Evolutionary conservation across 192 early-diverging fungal species (phyloP).

Genomic region (Funneliformis mosseae): DNA sequence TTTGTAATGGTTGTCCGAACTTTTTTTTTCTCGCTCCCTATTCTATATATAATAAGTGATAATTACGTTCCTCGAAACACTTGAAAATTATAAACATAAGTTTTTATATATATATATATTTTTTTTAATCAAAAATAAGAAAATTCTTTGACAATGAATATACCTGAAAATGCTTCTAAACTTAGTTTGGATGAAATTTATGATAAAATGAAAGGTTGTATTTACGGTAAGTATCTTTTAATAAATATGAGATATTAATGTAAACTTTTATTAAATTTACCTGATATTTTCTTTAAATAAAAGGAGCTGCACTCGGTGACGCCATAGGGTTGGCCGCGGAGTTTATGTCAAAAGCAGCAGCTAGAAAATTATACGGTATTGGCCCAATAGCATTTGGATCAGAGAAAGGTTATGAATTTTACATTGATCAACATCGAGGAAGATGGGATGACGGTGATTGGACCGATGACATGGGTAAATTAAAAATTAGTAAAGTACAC

Average conservation of each 20-base stretch:
- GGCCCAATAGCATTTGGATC: constrained; percentile 63
- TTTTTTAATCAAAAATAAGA: background rate
- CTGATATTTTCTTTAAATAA: background rate
- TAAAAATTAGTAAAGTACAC: background rate
- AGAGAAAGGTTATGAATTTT: constrained; percentile 47
- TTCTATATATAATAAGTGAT: no score
- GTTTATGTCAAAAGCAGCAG: constrained; percentile 52
- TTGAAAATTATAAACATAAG: no score
- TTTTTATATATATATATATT: background rate
- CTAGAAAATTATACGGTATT: constrained; percentile 50
- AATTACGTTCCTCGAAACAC: no score
- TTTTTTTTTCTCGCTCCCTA: no score
- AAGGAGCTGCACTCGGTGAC: constrained; percentile 65
- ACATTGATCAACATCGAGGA: constrained; percentile 44
- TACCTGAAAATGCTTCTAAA: constrained; percentile 1
- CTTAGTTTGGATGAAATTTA: background rate
- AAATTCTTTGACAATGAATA: background rate
- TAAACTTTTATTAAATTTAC: background rate
- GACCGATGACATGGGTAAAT: constrained; percentile 47
- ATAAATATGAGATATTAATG: background rate
- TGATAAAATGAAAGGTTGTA: background rate
- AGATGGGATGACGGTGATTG: constrained; percentile 50
- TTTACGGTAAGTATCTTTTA: background rate
- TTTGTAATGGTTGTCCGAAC: no score
- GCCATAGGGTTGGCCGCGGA: constrained; percentile 68